Conservation (phyloP, 441 rosid species). For the Flueggea neowawraea region DNA sequence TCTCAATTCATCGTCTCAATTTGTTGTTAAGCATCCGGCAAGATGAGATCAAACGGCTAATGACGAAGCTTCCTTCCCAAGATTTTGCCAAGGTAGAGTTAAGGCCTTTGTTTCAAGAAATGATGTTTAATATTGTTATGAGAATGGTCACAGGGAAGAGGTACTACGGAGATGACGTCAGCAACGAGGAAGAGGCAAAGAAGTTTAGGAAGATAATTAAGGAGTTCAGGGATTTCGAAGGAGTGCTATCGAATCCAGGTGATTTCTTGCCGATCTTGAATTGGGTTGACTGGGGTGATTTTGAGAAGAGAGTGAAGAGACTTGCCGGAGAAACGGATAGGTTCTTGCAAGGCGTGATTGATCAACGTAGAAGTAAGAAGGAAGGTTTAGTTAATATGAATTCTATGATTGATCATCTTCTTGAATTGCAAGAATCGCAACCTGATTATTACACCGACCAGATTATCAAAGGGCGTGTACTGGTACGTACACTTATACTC, state of each 20-base stretch:
- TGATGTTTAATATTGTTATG: constrained; percentile 7
- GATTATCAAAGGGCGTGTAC: constrained; percentile 15
- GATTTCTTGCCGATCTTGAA: constrained; percentile 10
- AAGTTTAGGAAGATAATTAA: constrained; percentile 2
- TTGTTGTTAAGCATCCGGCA: neutral
- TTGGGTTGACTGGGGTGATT: constrained; percentile 6
- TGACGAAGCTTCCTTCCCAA: neutral
- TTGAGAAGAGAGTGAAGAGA: neutral
- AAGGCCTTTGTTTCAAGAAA: constrained; percentile 1
- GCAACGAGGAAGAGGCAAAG: neutral
- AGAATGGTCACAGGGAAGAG: constrained; percentile 14
- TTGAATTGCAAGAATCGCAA: constrained; percentile 10
- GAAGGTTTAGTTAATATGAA: neutral
- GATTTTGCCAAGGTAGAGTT: constrained; percentile 12
- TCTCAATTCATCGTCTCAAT: constrained; percentile 7
- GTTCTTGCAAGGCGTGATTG: constrained; percentile 15
- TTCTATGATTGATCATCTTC: constrained; percentile 16
- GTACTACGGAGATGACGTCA: constrained; percentile 9
- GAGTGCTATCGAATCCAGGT: constrained; percentile 6
- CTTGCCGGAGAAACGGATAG: constrained; percentile 3
- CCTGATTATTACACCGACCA: constrained; percentile 13
- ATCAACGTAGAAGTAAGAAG: constrained; percentile 6
- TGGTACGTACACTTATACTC: constrained; percentile 7
- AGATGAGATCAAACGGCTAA: constrained; percentile 6
- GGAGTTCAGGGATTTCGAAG: neutral